These are phyloP conservation scores for Inga laurina DNA, from an alignment of 306 rosid genomes.

Conservation along the genomic window DNA sequence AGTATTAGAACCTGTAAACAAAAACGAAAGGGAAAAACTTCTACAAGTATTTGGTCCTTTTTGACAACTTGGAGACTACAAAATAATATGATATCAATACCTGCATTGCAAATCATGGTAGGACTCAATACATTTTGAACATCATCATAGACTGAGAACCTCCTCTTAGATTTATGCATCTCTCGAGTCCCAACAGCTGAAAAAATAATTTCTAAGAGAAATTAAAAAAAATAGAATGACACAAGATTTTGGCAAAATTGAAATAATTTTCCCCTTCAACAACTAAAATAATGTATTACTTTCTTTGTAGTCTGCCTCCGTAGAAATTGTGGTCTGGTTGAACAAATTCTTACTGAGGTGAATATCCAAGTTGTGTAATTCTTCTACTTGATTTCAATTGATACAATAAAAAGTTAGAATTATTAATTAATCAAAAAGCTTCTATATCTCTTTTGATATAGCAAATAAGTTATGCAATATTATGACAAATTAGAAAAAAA, in stretches of 20 bases:
- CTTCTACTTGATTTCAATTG: not conserved
- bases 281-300: not conserved
- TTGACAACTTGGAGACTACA: too few species aligned
- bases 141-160: not conserved
- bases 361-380: not conserved
- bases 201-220: not conserved
- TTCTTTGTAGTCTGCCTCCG: not conserved
- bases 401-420: not conserved
- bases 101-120: not conserved
- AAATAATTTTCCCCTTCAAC: not conserved
- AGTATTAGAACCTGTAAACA: not conserved
- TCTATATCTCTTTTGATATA: too few species aligned
- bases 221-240: not conserved
- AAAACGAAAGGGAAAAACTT: not conserved
- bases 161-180: not conserved
- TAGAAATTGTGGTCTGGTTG: not conserved
- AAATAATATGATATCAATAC: not conserved
- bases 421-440: too few species aligned
- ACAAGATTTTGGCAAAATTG: not conserved
- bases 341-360: not conserved
- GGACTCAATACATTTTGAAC: not conserved
- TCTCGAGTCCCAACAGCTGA: not conserved
- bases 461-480: too few species aligned
- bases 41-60: too few species aligned
- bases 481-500: too few species aligned